Conservation (phyloP, 495 filamentous ascomycete species). For the Chaetomium fimeti region DNA sequence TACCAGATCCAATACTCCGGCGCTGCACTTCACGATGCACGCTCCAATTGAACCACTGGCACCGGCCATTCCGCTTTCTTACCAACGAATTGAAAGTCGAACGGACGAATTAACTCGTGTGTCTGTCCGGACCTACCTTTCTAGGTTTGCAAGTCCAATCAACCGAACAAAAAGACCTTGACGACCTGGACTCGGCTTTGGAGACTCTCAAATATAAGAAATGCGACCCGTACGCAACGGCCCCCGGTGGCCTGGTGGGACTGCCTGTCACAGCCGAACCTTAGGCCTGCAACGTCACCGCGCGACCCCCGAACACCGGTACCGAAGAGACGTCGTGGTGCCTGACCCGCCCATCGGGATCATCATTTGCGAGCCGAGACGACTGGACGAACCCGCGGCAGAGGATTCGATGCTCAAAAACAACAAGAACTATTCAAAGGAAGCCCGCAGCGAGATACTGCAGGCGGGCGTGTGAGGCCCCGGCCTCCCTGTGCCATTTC, state of each 20-base stretch:
- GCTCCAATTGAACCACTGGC: background rate
- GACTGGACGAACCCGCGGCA: background rate
- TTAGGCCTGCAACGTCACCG: slow-evolving; percentile 22
- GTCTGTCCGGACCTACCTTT: background rate
- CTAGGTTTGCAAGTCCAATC: background rate
- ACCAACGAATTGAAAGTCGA: too few species aligned
- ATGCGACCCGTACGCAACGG: background rate
- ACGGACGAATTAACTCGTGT: background rate
- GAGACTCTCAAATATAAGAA: background rate
- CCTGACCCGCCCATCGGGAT: slow-evolving; percentile 19
- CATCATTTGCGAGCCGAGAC: slow-evolving; percentile 27
- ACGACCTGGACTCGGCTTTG: background rate
- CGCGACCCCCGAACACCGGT: slow-evolving; percentile 16
- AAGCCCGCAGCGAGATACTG: slow-evolving; percentile 14
- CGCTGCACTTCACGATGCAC: background rate
- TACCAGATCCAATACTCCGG: background rate
- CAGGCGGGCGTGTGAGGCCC: slow-evolving; percentile 16
- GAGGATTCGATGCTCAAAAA: background rate
- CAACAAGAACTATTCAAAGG: background rate
- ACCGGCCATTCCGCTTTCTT: too few species aligned
- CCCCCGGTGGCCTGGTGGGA: background rate
- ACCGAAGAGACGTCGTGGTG: slow-evolving; percentile 16
- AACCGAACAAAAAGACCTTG: background rate
- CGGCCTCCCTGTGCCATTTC: background rate
- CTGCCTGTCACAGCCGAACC: slow-evolving; percentile 12